phyloP scores from a whole-genome alignment of 495 filamentous ascomycete species.

The Antarctomyces pellizariae region DNA sequence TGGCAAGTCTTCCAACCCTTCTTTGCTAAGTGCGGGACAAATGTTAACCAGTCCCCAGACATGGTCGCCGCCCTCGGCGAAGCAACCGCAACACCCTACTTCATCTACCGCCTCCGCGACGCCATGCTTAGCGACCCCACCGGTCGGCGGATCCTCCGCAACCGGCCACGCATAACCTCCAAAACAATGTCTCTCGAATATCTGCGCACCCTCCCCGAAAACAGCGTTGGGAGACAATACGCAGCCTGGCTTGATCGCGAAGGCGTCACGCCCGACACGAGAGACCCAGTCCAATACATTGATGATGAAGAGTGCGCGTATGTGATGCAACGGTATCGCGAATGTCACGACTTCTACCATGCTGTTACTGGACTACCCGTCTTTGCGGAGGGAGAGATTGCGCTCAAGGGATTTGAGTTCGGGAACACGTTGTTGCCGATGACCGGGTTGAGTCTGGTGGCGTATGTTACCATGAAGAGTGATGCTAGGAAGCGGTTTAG shows the following conservation, averaged over 20 bases:
- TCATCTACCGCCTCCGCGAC: constrained; percentile 76
- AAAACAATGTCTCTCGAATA: constrained; percentile 42
- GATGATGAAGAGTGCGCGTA: constrained; percentile 91
- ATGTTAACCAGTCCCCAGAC: constrained; percentile 36
- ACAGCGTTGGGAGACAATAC: constrained; percentile 70
- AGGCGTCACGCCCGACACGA: constrained; percentile 78
- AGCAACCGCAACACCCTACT: constrained; percentile 82
- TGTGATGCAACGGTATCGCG: constrained; percentile 95
- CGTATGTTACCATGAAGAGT: constrained; percentile 45
- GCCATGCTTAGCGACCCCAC: constrained; percentile 72
- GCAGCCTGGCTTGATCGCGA: constrained; percentile 75
- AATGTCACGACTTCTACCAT: constrained; percentile 97
- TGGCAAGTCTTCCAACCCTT: constrained; percentile 4
- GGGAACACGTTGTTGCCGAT: constrained; percentile 83
- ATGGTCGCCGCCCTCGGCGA: constrained; percentile 86
- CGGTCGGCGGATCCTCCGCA: constrained; percentile 75
- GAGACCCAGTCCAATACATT: constrained; percentile 60
- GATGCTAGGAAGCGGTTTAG: constrained; percentile 52
- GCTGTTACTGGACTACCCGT: constrained; percentile 78
- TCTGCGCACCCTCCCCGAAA: constrained; percentile 45
- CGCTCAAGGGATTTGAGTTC: constrained; percentile 91
- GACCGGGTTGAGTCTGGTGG: constrained; percentile 67
- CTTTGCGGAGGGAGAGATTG: constrained; percentile 83
- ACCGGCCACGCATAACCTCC: constrained; percentile 73
- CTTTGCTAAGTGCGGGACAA: constrained; percentile 2